Percentiles rank a stretch among this genome's conserved stretches.
These are phyloP conservation scores for Tillandsia fasciculata DNA, from an alignment of 176 grass and related monocot genomes.

Conservation along the genomic window DNA sequence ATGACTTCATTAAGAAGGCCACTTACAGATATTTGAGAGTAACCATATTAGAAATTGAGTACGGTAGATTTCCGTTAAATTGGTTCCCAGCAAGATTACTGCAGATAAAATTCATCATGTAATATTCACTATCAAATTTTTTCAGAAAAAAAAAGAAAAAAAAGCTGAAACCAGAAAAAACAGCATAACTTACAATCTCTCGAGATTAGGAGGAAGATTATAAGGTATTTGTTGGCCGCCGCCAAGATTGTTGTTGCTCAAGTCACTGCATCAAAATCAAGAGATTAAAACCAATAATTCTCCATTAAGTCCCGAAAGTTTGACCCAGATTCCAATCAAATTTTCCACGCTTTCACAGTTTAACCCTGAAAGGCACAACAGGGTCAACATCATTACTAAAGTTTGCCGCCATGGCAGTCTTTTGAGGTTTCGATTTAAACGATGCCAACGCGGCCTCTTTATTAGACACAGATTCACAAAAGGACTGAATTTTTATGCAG, in stretches of 20 bases:
- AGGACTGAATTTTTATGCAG: too few relatives aligned
- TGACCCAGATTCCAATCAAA: too few relatives aligned
- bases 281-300: background rate
- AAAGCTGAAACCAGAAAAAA: background rate
- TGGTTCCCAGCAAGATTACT: constrained; percentile 19
- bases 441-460: too few relatives aligned
- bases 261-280: constrained; percentile 45
- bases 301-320: background rate
- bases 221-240: constrained; percentile 47
- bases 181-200: constrained; percentile 49
- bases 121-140: background rate
- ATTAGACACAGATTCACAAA: too few relatives aligned
- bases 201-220: constrained; percentile 71
- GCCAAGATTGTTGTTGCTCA: constrained; percentile 81
- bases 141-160: background rate
- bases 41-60: constrained; percentile 2
- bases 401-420: too few relatives aligned
- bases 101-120: background rate
- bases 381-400: too few relatives aligned
- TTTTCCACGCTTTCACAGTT: too few relatives aligned
- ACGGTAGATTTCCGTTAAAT: constrained; percentile 10
- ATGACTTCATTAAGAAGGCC: constrained; percentile 7
- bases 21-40: constrained; percentile 55
- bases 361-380: too few relatives aligned
- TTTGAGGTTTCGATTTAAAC: too few relatives aligned